A percentile compares a stretch with the other conserved stretches of the same genome.
Conservation (phyloP, 345 rosid species). For the Populus euphratica region DNA sequence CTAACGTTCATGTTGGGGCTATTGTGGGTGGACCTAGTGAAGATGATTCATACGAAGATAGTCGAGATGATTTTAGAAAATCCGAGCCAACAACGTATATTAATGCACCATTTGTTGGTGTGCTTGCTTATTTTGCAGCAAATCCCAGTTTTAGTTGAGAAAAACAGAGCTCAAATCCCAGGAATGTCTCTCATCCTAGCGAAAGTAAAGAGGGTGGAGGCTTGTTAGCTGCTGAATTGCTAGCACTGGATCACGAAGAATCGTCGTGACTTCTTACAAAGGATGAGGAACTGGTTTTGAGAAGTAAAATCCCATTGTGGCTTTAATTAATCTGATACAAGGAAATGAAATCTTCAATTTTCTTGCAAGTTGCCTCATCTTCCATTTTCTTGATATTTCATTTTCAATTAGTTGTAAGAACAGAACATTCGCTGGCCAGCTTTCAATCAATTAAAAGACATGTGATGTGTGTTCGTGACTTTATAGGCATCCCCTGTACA, state of each 20-base stretch:
- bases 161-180: background rate
- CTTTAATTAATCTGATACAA: background rate
- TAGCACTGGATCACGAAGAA: slow-evolving; percentile 14
- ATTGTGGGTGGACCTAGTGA: slow-evolving; percentile 84
- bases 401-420: background rate
- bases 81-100: slow-evolving; percentile 94
- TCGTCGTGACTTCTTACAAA: background rate
- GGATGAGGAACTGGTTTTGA: background rate
- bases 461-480: background rate
- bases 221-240: slow-evolving; percentile 1
- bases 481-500: no score
- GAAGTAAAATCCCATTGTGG: background rate
- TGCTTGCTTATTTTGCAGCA: slow-evolving; percentile 81
- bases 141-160: slow-evolving; percentile 48
- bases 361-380: background rate
- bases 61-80: slow-evolving; percentile 64
- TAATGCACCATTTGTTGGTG: slow-evolving; percentile 95
- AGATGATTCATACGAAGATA: slow-evolving; percentile 66
- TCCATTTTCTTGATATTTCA: background rate
- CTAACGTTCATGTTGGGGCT: slow-evolving; percentile 70
- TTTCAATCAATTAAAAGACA: slow-evolving; percentile 1
- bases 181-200: slow-evolving; percentile 48
- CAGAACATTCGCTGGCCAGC: background rate
- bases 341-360: background rate
- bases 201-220: slow-evolving; percentile 39